A percentile compares a stretch with the other conserved stretches of the same genome.
Conservation (phyloP, 495 filamentous ascomycete species). For the Annulohypoxylon moriforme region DNA sequence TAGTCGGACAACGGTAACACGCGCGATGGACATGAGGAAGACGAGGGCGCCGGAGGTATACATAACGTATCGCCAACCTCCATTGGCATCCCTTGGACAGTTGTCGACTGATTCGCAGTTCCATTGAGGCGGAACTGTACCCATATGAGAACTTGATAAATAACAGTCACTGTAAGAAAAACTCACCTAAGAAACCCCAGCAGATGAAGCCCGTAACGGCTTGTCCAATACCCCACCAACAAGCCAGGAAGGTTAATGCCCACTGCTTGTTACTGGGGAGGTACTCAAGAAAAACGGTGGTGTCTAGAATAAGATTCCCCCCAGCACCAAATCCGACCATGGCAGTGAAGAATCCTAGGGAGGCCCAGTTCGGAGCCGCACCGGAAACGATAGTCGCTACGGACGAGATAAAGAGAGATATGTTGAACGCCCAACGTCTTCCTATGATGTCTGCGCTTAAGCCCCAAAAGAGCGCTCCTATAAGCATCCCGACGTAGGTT, state of each 20-base stretch:
- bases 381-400: conserved; percentile 75
- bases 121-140: conserved; percentile 55
- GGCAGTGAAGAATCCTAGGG: conserved; percentile 72
- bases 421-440: conserved; percentile 79
- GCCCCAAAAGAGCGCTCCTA: conserved; percentile 84
- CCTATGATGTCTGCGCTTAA: conserved; percentile 79
- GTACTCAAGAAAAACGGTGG: conserved; percentile 82
- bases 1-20: conserved; percentile 74
- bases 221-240: conserved; percentile 83
- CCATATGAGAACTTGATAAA: conserved; percentile 42
- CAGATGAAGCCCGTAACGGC: conserved; percentile 77
- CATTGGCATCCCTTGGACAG: conserved; percentile 73
- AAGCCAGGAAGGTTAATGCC: conserved; percentile 76
- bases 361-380: conserved; percentile 74
- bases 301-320: conserved; percentile 77
- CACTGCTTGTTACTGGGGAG: conserved; percentile 81
- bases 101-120: conserved; percentile 67
- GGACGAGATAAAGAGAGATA: conserved; percentile 72
- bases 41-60: conserved; percentile 73
- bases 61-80: conserved; percentile 86
- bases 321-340: conserved; percentile 79
- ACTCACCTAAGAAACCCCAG: conserved; percentile 77
- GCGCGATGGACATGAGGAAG: conserved; percentile 71
- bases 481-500: conserved; percentile 74
- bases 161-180: conserved; percentile 38